phyloP scores from a whole-genome alignment of 805 yeast species.

The Brettanomyces nanus region DNA sequence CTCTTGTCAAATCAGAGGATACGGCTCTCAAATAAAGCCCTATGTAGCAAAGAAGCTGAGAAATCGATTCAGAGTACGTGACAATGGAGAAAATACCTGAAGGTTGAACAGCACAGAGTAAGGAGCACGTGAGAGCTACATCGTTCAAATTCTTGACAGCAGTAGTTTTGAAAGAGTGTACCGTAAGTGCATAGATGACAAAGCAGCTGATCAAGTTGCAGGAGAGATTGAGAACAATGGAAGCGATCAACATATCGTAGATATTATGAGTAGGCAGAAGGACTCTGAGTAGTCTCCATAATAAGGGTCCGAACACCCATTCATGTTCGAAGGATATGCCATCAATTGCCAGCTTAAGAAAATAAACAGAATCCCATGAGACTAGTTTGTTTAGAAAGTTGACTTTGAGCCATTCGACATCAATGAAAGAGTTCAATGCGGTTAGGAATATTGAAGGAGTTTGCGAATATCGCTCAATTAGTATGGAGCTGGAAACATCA shows the following conservation, averaged over 20 bases:
- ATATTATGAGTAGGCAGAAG: constrained; percentile 25
- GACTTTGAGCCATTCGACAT: constrained; percentile 4
- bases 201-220: constrained; percentile 44
- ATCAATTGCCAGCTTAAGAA: constrained; percentile 44
- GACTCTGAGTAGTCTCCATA: constrained; percentile 43
- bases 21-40: constrained; percentile 48
- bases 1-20: constrained; percentile 4
- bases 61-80: constrained; percentile 69
- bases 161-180: constrained; percentile 6
- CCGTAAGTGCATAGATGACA: constrained; percentile 43
- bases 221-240: constrained; percentile 41
- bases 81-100: constrained; percentile 73
- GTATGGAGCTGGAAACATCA: constrained; percentile 38
- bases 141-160: background rate
- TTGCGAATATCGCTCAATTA: constrained; percentile 21
- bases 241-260: constrained; percentile 38
- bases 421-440: background rate
- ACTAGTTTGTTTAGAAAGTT: constrained; percentile 44
- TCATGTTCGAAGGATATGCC: constrained; percentile 74
- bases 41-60: constrained; percentile 49
- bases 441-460: constrained; percentile 6
- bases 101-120: constrained; percentile 54
- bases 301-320: constrained; percentile 76
- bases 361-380: constrained; percentile 85
- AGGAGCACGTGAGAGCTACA: constrained; percentile 14